Evolutionary conservation across 2,329 filamentous ascomycete species (phyloP), one percentile per base, ranked within the genome.

Genomic region (Pleochaeta shiraiana): DNA sequence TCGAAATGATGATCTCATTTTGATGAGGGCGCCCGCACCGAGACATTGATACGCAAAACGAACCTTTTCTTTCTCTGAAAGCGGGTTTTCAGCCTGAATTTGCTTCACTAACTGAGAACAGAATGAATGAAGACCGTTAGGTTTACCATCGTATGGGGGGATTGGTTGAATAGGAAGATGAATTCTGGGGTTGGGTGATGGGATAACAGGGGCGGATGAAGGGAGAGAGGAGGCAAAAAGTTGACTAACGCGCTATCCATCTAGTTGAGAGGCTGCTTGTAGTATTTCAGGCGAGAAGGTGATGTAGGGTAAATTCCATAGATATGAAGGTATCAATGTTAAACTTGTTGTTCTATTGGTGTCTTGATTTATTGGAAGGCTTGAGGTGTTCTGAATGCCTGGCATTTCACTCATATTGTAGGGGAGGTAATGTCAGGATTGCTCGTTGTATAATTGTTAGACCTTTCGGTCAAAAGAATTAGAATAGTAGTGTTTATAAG

Each of bases 21-120:
- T 55, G 14, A 21, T 26, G 21, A 55, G 50, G 14, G 50, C 7
- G 6, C 50, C 50, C 21, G 7, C 14, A 14, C 21, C 50, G 16
- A 55, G 26, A 55, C 9, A 55, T 30, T 55, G 26, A 30, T 55
- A 26, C 5, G 21, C 50, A 16, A 12, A 55, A 4, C 21, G 3
- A 7, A 55, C n/a, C n/a, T 55, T 55, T n/a, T 61, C 33, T 4
- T 31, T 19, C 43, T 62, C 59, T 6, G 59, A 12, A 37, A 62
- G n/a, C 21, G 21, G 34, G 34, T n/a, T 34, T 31, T 61, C 57
- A 12, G 14, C 34, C 21, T 61, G 57, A 43, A 61, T n/a, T 33
- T 62, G 59, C 6, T 62, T 62, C 5, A 43, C 34, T 2, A 43
- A n/a, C 34, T 62, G 34, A 43, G 59, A 62, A 33, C 59, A 62